Evolutionary conservation across 305 asterid genomes (phyloP), one percentile per base, ranked within the genome.

Genomic region (Fraxinus greggii): DNA sequence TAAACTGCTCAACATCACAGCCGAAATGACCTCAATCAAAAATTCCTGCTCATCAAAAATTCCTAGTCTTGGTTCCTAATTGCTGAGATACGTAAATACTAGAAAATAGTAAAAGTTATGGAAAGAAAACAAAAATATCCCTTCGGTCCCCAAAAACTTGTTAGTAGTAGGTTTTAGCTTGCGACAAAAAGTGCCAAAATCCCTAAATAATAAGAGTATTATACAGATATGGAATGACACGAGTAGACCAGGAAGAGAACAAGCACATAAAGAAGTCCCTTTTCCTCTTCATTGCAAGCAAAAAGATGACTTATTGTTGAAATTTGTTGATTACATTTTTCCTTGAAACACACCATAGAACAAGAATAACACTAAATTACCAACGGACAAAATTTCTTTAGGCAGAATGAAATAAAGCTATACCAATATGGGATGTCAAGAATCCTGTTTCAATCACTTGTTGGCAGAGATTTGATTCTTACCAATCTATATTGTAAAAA

Each of bases 1-100:
- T 45, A 89, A 89, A 88, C 85, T 89, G 73, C 89, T 89, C 21
- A 80, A 86, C 82, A 89, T 88, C 82, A 88, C 88, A 7, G 87
- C 92, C 51, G 89, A 88, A 82, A 89, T 86, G 86, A 87, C 74
- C 5, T 83, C 88, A 31, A 42, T 42, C 13, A 42, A 42, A 42
- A 42, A 42, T 45, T 13, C 56, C 7, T 12, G 19, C 19, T 13
- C 19, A 17, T 48, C 7, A 48, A 48, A 48, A 48, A 15, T 48
- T 48, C 19, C 59, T 15, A 4, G 7, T 48, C 59, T 48, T 48
- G 59, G 59, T 48, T 48, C 59, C 59, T 48, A 48, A 15, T 48
- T 48, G 59, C 21, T 48, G 21, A 0, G 59, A 48, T 48, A 17
- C 59, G 6, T 48, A 48, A 48, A 48, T 15, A 48, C 59, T 48